Evolutionary conservation across 2,329 filamentous ascomycete species (phyloP).

Genomic region (Trichoderma lentiforme): DNA sequence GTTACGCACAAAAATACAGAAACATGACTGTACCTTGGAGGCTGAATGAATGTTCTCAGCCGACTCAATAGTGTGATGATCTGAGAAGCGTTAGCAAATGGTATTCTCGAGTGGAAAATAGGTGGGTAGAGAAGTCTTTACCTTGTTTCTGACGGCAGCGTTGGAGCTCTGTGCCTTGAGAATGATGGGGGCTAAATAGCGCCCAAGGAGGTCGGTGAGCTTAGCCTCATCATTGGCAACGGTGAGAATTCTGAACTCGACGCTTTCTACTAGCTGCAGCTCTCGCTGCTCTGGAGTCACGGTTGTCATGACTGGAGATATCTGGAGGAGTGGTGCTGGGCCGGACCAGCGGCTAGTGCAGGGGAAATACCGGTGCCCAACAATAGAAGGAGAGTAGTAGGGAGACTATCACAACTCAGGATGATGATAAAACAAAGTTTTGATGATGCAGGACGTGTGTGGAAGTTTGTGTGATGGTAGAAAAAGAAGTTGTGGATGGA

Average conservation of each 20-base stretch:
- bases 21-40: conserved; percentile 41
- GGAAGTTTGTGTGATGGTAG: neutral
- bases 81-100: conserved; percentile 29
- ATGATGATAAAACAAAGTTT: neutral
- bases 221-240: conserved; percentile 81
- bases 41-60: conserved; percentile 54
- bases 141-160: conserved; percentile 75
- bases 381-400: neutral
- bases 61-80: conserved; percentile 50
- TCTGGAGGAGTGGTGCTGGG: neutral
- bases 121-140: conserved; percentile 28
- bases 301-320: conserved; percentile 32
- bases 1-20: neutral
- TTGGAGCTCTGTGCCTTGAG: conserved; percentile 83
- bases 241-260: conserved; percentile 76
- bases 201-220: conserved; percentile 72
- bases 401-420: neutral
- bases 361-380: neutral
- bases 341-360: neutral
- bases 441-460: neutral
- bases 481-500: neutral
- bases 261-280: conserved; percentile 76
- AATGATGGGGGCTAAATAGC: conserved; percentile 76
- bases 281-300: conserved; percentile 62
- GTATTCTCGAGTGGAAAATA: neutral